Base-by-base conservation (phyloP, 495 filamentous ascomycete species). In the Penicillium subrubescens region DNA sequence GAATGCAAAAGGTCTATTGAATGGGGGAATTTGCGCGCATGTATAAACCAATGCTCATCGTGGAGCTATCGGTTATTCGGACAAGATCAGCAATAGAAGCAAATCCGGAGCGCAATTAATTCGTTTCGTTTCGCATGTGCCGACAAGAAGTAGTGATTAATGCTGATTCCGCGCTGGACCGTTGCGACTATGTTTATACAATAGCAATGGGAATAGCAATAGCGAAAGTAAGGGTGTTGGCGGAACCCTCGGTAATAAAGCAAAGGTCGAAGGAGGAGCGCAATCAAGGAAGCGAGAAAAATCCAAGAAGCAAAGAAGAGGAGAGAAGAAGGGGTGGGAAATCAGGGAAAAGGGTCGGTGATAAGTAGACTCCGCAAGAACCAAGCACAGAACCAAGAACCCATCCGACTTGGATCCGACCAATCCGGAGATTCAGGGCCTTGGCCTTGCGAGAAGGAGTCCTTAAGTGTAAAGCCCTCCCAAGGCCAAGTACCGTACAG, bases 11-110 rank as follows among this genome's bases (percentile, higher is more conserved):
- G 3, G 6, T 7, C 44, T 48, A 31, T 52, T 52, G 25, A n/a
- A 15, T 29, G 11, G 2, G 25, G 3, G 12, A 31, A 31, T 35
- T 33, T 56, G 57, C 14, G 44, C 46, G 29, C 3, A 27, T 39
- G 35, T 12, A 35, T 27, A 27, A n/a, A 14, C 50, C 44, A 43
- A 25, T 61, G 64, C 62, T 46, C 66, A 68, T 68, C 50, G 59
- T 68, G 57, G 43, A 43, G 50, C 33, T 50, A 21, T 37, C n/a
- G 31, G 31, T 1, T 0, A 21, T 54, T 29, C 3, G 12, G 34
- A 33, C 34, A 8, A 46, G 37, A 34, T 21, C 2, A 19, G 25
- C 12, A 19, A n/a, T 41, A 37, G 3, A 48, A 48, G 21, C 10
- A 27, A 67, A 39, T 37, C 25, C 41, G 31, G 48, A 33, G 27